A percentile compares a stretch with the other conserved stretches of the same genome.
These are phyloP conservation scores for Herpetomonas samuelpessoai DNA, from an alignment of 208 protist genomes.

Conservation along the genomic window DNA sequence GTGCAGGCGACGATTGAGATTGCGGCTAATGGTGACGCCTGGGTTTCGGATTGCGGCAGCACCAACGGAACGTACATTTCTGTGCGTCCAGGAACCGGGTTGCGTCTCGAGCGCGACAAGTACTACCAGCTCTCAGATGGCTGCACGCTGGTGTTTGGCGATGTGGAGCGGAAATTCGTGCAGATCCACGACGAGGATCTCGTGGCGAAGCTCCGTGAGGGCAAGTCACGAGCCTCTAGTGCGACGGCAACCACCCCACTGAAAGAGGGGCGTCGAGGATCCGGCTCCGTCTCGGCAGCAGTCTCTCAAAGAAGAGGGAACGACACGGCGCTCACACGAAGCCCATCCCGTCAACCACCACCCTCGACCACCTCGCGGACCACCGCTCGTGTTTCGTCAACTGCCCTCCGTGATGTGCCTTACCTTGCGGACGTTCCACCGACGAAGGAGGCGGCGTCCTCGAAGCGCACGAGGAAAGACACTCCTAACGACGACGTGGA, in stretches of 20 bases:
- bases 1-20: slow-evolving; percentile 82
- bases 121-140: slow-evolving; percentile 77
- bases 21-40: slow-evolving; percentile 76
- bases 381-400: background rate
- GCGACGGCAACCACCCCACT: background rate
- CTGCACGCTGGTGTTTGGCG: slow-evolving; percentile 73
- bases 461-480: background rate
- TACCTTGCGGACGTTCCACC: background rate
- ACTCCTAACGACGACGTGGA: background rate
- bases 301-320: too few species aligned
- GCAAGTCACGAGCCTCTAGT: too few species aligned
- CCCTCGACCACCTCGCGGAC: background rate
- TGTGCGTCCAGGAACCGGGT: slow-evolving; percentile 39
- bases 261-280: background rate
- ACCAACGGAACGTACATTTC: slow-evolving; percentile 85
- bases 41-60: slow-evolving; percentile 79
- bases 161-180: slow-evolving; percentile 55
- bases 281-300: background rate
- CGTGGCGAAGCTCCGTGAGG: background rate
- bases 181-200: background rate
- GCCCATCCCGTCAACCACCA: too few species aligned
- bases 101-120: slow-evolving; percentile 59
- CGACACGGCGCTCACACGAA: too few species aligned
- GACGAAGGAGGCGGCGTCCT: background rate
- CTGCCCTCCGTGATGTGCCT: background rate